Percentiles rank a stretch among this genome's conserved stretches.
These are phyloP conservation scores for Boletus edulis DNA, from an alignment of 768 basidiomycete genomes.

Conservation along the genomic window DNA sequence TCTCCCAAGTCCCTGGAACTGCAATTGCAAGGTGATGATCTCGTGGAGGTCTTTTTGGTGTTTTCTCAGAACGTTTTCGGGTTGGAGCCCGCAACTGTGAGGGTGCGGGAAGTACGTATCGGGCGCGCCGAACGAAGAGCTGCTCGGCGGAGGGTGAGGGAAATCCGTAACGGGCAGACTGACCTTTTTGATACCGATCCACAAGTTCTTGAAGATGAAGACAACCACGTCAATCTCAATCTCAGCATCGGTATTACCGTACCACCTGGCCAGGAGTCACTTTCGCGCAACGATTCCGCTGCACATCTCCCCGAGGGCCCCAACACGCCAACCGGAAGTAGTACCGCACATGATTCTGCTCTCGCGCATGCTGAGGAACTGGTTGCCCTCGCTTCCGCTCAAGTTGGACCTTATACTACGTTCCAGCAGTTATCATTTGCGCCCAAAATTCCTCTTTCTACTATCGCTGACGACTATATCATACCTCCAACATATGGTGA, in stretches of 20 bases:
- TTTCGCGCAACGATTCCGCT: conserved; percentile 27
- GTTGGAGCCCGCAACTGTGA: conserved; percentile 87
- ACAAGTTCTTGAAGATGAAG: conserved; percentile 46
- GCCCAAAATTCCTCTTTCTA: conserved; percentile 83
- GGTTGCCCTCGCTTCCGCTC: conserved; percentile 61
- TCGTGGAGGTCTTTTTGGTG: conserved; percentile 89
- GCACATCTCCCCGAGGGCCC: conserved; percentile 24
- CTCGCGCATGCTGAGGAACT: conserved; percentile 62
- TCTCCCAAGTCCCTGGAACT: conserved; percentile 85
- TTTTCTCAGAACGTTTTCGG: conserved; percentile 93
- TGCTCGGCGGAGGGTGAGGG: conserved; percentile 75
- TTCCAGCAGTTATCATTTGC: conserved; percentile 89
- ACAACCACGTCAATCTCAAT: conserved; percentile 45
- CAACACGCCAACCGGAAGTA: conserved; percentile 30
- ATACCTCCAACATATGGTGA: conserved; percentile 88
- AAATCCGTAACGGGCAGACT: conserved; percentile 53
- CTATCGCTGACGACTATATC: conserved; percentile 86
- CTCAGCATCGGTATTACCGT: conserved; percentile 64
- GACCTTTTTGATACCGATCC: conserved; percentile 43
- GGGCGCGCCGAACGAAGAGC: conserved; percentile 86
- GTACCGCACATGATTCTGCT: conserved; percentile 31
- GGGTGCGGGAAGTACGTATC: conserved; percentile 91
- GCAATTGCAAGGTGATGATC: conserved; percentile 87
- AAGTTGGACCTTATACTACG: conserved; percentile 83
- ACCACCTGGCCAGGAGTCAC: conserved; percentile 38